These are phyloP conservation scores for Chloranthus sessilifolius DNA, from an alignment of 164 flowering plant species.

Conservation along the genomic window DNA sequence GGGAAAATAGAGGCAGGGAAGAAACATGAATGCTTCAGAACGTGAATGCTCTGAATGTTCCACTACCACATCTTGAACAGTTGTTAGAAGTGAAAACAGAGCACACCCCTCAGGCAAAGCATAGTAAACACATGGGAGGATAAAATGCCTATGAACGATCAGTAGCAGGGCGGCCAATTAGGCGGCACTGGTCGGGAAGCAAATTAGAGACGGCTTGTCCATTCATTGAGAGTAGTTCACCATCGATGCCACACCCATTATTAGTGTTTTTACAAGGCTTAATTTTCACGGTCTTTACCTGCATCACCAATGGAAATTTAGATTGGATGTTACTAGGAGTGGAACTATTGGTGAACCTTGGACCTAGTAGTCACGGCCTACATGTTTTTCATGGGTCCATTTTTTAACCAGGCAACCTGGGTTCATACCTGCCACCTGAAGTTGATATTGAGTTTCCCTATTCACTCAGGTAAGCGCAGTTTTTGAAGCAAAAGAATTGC, in stretches of 20 bases:
- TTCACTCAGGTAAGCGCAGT: no score
- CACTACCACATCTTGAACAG: constrained; percentile 23
- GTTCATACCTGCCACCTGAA: no score
- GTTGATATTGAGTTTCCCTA: no score
- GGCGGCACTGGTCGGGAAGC: constrained; percentile 97
- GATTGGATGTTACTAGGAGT: neutral
- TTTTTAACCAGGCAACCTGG: no score
- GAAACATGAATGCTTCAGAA: constrained; percentile 9
- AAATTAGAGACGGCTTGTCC: constrained; percentile 75
- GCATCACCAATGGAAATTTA: constrained; percentile 18
- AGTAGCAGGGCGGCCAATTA: constrained; percentile 65
- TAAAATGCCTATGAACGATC: constrained; percentile 19
- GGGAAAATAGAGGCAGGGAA: no score
- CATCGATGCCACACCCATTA: constrained; percentile 89
- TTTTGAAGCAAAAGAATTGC: no score
- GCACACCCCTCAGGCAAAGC: constrained; percentile 6
- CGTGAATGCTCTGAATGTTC: constrained; percentile 21
- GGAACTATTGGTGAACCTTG: no score
- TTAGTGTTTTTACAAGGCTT: constrained; percentile 67
- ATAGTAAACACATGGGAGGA: neutral
- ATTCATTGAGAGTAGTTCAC: constrained; percentile 72
- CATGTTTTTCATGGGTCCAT: no score
- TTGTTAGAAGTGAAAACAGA: constrained; percentile 23
- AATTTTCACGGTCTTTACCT: constrained; percentile 91
- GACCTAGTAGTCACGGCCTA: no score